A percentile compares a stretch with the other conserved stretches of the same genome.
These are phyloP conservation scores for Fagus sylvatica DNA, from an alignment of 306 rosid species.

Conservation along the genomic window DNA sequence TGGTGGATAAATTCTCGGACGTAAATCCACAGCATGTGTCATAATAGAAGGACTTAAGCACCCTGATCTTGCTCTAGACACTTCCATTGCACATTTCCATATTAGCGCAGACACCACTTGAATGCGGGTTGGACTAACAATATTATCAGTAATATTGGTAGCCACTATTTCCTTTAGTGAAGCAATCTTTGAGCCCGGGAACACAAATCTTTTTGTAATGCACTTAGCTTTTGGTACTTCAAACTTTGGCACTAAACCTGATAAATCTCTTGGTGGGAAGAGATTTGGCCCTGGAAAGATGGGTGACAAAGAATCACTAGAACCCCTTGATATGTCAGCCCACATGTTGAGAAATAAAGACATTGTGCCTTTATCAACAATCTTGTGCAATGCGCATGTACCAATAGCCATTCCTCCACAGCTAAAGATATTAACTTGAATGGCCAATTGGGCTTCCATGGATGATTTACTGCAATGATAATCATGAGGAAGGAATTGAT, in stretches of 20 bases:
- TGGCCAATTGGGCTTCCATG: slow-evolving; percentile 2
- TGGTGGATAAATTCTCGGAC: slow-evolving; percentile 27
- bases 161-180: too few relatives aligned
- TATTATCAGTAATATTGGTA: too few relatives aligned
- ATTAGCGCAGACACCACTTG: slow-evolving; percentile 45
- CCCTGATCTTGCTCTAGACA: slow-evolving; percentile 21
- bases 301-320: background rate
- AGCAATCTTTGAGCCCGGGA: slow-evolving; percentile 27
- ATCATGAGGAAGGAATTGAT: slow-evolving; percentile 29
- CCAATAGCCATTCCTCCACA: slow-evolving; percentile 61
- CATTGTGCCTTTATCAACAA: slow-evolving; percentile 43
- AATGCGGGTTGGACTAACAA: slow-evolving; percentile 25
- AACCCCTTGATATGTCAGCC: slow-evolving; percentile 21
- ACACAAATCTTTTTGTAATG: slow-evolving; percentile 37
- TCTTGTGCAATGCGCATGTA: slow-evolving; percentile 41
- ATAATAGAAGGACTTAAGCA: slow-evolving; percentile 20
- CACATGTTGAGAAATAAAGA: slow-evolving; percentile 44
- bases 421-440: slow-evolving; percentile 44
- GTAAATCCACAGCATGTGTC: slow-evolving; percentile 36
- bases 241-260: slow-evolving; percentile 4
- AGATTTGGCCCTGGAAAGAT: slow-evolving; percentile 28
- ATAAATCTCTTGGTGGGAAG: slow-evolving; percentile 19
- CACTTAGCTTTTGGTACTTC: slow-evolving; percentile 9
- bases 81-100: slow-evolving; percentile 48
- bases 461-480: background rate